phyloP scores from a whole-genome alignment of 129 eudicot genomes.

The Flaveria brownii region DNA sequence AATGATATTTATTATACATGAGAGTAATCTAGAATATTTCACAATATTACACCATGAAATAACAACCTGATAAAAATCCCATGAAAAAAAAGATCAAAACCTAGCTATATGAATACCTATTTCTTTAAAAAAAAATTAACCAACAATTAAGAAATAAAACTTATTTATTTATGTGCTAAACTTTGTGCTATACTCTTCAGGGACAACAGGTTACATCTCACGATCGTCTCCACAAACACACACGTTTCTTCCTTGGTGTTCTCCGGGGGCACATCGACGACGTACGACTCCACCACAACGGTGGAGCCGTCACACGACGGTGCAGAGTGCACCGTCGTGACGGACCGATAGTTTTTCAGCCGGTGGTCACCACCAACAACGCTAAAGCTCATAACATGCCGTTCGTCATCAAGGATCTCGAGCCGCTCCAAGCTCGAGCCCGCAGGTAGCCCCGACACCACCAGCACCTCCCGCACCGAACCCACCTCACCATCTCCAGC shows the following conservation, averaged over 20 bases:
- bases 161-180: neutral
- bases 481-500: constrained; percentile 9
- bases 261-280: constrained; percentile 7
- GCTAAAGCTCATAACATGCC: constrained; percentile 14
- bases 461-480: constrained; percentile 1
- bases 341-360: constrained; percentile 18
- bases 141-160: neutral
- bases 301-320: constrained; percentile 7
- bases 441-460: constrained; percentile 3
- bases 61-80: constrained; percentile 10
- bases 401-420: constrained; percentile 11
- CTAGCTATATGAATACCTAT: neutral
- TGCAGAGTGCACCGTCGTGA: constrained; percentile 4
- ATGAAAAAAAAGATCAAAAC: neutral
- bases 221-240: constrained; percentile 21
- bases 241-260: constrained; percentile 12
- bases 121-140: neutral
- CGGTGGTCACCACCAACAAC: constrained; percentile 19
- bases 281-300: constrained; percentile 8
- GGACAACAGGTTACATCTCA: constrained; percentile 13
- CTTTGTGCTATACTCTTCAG: neutral
- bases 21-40: neutral
- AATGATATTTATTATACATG: neutral
- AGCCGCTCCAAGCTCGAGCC: constrained; percentile 16
- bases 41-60: constrained; percentile 6